These are phyloP conservation scores for Aquilaria yunnanensis DNA, from an alignment of 345 rosid genomes.

Conservation along the genomic window DNA sequence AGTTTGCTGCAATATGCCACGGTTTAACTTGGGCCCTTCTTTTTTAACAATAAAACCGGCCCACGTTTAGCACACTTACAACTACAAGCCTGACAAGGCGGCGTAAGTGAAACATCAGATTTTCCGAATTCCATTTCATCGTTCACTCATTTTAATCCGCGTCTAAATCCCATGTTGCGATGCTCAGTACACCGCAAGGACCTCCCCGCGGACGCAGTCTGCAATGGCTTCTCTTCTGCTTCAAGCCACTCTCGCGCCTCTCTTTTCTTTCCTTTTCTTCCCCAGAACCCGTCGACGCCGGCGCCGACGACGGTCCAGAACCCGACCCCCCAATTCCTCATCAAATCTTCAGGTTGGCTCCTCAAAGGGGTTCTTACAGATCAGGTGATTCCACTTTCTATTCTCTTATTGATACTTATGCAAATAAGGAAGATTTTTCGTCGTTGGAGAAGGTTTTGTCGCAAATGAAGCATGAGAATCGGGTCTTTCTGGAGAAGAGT, in stretches of 20 bases:
- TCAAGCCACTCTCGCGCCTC: slow-evolving; percentile 18
- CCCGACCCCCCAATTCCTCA: slow-evolving; percentile 42
- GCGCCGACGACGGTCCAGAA: slow-evolving; percentile 17
- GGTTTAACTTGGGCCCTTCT: too few species aligned
- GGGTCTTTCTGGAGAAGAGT: slow-evolving; percentile 49
- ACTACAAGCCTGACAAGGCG: too few species aligned
- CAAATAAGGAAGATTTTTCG: slow-evolving; percentile 46
- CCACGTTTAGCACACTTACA: too few species aligned
- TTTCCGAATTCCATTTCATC: too few species aligned
- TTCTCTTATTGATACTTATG: slow-evolving; percentile 51
- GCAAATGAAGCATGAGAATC: slow-evolving; percentile 55
- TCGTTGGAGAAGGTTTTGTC: slow-evolving; percentile 50
- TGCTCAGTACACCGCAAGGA: slow-evolving; percentile 24
- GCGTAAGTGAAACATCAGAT: too few species aligned
- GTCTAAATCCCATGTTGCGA: slow-evolving; percentile 32
- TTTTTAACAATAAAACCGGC: too few species aligned
- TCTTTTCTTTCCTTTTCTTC: slow-evolving; percentile 21
- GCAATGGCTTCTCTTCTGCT: slow-evolving; percentile 20
- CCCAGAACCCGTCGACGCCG: slow-evolving; percentile 14
- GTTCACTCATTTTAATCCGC: too few species aligned
- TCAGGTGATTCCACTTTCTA: slow-evolving; percentile 78
- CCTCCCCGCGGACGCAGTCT: slow-evolving; percentile 12
- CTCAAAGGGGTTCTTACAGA: slow-evolving; percentile 60
- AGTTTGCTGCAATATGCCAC: too few species aligned
- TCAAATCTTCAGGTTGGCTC: slow-evolving; percentile 39